A percentile compares a stretch with the other conserved stretches of the same genome.
These are phyloP conservation scores for Boletus rex-veris DNA, from an alignment of 768 basidiomycete genomes.

Conservation along the genomic window DNA sequence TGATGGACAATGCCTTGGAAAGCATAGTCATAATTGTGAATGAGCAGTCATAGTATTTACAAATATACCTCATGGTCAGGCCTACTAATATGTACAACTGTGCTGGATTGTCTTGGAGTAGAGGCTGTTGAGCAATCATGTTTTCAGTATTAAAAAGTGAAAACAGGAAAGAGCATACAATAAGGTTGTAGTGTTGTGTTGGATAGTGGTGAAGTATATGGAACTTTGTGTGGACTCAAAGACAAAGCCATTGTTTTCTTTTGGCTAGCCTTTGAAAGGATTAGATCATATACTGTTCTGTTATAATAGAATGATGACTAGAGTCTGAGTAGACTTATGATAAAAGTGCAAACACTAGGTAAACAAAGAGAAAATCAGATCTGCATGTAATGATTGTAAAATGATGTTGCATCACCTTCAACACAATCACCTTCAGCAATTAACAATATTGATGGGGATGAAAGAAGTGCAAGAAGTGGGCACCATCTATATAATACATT, in stretches of 20 bases:
- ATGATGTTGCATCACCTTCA: too few species aligned
- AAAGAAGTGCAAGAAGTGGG: background rate
- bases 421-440: background rate
- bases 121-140: slow-evolving; percentile 6
- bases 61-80: slow-evolving; percentile 12
- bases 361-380: too few species aligned
- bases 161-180: slow-evolving; percentile 10
- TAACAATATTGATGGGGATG: background rate
- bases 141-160: background rate
- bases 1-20: slow-evolving; percentile 9
- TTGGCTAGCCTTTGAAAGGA: too few species aligned
- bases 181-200: slow-evolving; percentile 1
- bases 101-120: slow-evolving; percentile 14
- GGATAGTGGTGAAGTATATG: background rate
- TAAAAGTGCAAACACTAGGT: background rate
- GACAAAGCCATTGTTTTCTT: slow-evolving; percentile 17
- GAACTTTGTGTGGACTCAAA: slow-evolving; percentile 10
- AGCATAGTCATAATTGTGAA: slow-evolving; percentile 3
- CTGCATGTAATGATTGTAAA: too few species aligned
- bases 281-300: background rate
- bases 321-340: background rate
- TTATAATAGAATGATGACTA: background rate
- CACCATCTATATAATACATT: slow-evolving; percentile 1
- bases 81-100: slow-evolving; percentile 1
- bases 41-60: background rate